Base-by-base conservation (phyloP, 768 basidiomycete species). In the Lentinula guzmanii region DNA sequence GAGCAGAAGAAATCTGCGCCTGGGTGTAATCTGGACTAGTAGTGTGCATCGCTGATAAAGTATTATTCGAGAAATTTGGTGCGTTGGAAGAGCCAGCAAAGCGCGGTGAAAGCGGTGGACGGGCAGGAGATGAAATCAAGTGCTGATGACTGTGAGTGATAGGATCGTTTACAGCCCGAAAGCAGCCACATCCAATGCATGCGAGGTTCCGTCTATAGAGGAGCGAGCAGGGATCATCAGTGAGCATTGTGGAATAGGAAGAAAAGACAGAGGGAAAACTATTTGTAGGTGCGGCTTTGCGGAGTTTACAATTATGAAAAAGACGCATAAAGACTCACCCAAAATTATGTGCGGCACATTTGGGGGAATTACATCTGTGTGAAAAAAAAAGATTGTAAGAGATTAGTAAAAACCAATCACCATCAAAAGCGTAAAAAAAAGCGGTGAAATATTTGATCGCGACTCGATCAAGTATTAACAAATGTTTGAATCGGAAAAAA, bases 301-400 rank as follows among this genome's bases (percentile, higher is more conserved):
- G 52, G 28, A 61, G 35, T 18, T 52, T 48, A 39, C 15, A 64
- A 43, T 50, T 33, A 62, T 65, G 39, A 57, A 65, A 42, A 66
- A 57, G 60, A 48, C 55, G 52, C 51, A 65, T 54, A 37, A 61
- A 28, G 11, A 83, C 87, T 78, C 71, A 91, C 90, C 87, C 87
- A 78, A 92, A 93, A 75, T 93, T 93, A 71, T 91, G 89, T 13
- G 89, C 90, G 67, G 84, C 86, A 71, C 91, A 93, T 52, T 80
- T 84, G 65, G 82, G 77, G 60, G 83, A 81, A 60, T 75, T 76
- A 69, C 90, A 92, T 77, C 90, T 90, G 54, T 53, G 13, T 52
- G 51, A 52, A 34, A 55, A 51, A 11, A 45, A 39, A 41, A 56
- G 28, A 28, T 28, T 28, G 28, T 28, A 28, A 28, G 28, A 65